Evolutionary conservation across 2,329 filamentous ascomycete genomes (phyloP).

Genomic region (Dendryphion nanum): DNA sequence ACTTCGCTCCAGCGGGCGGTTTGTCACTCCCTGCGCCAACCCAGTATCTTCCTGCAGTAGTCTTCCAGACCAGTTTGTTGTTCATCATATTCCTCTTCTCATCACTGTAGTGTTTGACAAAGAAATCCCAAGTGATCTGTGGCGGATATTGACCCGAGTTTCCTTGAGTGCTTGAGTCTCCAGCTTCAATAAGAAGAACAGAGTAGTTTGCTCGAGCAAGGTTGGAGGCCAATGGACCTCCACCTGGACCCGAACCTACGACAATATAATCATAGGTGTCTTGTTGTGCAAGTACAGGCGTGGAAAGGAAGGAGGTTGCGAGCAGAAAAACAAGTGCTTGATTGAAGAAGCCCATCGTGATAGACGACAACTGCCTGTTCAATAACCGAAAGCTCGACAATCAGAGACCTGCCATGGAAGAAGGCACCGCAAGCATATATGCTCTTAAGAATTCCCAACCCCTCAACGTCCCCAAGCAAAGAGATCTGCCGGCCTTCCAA

Average conservation of each 20-base stretch:
- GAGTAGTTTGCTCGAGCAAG: conserved; percentile 57
- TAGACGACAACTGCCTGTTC: no score
- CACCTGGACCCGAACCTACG: conserved; percentile 49
- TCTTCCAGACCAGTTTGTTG: conserved; percentile 57
- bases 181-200: conserved; percentile 59
- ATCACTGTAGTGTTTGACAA: conserved; percentile 58
- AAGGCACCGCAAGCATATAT: no score
- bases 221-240: conserved; percentile 43
- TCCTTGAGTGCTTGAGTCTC: conserved; percentile 52
- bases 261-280: conserved; percentile 59
- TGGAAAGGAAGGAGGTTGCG: conserved; percentile 5
- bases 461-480: conserved; percentile 2
- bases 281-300: conserved; percentile 7
- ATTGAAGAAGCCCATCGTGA: conserved; percentile 15
- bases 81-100: conserved; percentile 52
- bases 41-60: conserved; percentile 51
- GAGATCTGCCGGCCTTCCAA: conserved; percentile 2
- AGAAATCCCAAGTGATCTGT: conserved; percentile 50
- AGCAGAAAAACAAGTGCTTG: conserved; percentile 9
- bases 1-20: conserved; percentile 50
- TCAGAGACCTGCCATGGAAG: no score
- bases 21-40: conserved; percentile 48
- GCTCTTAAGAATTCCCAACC: no score
- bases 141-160: conserved; percentile 27
- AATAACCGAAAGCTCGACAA: no score